Evolutionary conservation across 208 protist species (phyloP).

Genomic region (Crithidia brevicula): DNA sequence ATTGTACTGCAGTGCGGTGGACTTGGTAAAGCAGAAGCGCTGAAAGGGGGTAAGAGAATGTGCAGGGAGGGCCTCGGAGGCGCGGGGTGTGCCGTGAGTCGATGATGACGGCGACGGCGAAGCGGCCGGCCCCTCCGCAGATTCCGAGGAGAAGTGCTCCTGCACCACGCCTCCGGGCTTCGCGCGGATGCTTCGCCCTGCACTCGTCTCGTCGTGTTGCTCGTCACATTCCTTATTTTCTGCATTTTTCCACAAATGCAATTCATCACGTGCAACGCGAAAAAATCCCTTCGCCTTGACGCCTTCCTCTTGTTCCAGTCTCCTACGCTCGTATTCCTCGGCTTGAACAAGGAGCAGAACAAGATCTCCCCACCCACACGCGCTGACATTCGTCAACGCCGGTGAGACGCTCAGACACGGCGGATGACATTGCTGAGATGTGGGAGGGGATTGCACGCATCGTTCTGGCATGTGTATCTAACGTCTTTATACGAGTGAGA

Average conservation of each 20-base stretch:
- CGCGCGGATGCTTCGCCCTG: no score
- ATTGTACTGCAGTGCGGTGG: background rate
- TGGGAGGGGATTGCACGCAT: background rate
- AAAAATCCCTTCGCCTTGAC: no score
- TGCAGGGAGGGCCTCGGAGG: background rate
- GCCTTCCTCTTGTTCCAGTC: background rate
- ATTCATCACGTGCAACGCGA: no score
- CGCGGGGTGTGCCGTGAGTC: background rate
- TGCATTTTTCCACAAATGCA: no score
- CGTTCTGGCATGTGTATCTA: background rate
- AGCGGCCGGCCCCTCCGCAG: background rate
- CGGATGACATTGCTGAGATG: background rate
- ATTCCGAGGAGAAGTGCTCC: background rate
- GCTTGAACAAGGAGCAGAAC: background rate
- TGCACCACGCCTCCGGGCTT: no score
- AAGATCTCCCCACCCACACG: background rate
- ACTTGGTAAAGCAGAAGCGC: constrained; percentile 20
- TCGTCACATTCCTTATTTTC: no score
- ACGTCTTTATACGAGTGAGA: no score
- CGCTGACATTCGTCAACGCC: background rate
- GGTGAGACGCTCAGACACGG: constrained; percentile 6
- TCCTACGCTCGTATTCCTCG: background rate
- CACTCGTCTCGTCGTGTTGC: no score
- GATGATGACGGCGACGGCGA: background rate
- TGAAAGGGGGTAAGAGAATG: constrained; percentile 4